A percentile compares a stretch with the other conserved stretches of the same genome.
phyloP scores from a whole-genome alignment of 371 early-diverging fungal species.

The Amoeboaphelidium occidentale region DNA sequence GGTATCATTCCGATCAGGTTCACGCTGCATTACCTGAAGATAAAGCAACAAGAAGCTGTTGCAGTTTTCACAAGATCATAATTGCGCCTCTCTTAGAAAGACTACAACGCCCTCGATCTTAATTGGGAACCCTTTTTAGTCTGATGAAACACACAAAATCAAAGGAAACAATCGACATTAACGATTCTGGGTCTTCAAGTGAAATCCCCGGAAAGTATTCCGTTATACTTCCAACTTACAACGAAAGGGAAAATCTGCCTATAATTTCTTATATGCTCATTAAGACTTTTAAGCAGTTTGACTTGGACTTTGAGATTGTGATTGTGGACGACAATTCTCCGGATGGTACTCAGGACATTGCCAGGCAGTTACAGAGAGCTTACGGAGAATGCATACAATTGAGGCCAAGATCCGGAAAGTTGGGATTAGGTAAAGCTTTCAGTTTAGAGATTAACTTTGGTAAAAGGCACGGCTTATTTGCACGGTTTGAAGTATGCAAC shows the following conservation, averaged over 20 bases:
- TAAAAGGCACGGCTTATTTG: constrained; percentile 74
- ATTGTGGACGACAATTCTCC: constrained; percentile 96
- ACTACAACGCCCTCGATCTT: too few species aligned
- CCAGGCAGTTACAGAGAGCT: constrained; percentile 50
- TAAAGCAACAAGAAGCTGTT: too few species aligned
- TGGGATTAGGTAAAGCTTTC: constrained; percentile 36
- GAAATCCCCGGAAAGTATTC: too few species aligned
- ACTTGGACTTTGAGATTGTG: constrained; percentile 81
- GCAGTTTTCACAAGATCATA: too few species aligned
- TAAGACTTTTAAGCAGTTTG: constrained; percentile 49
- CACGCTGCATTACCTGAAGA: too few species aligned
- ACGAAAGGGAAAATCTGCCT: constrained; percentile 91
- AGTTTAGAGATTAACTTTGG: background rate
- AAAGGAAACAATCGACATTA: too few species aligned
- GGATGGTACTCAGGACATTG: constrained; percentile 91
- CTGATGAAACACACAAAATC: too few species aligned
- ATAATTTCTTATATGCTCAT: constrained; percentile 76
- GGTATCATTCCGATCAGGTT: too few species aligned
- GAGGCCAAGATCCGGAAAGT: constrained; percentile 80
- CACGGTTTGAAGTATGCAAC: constrained; percentile 82
- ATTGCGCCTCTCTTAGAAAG: too few species aligned
- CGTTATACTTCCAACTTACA: constrained; percentile 93
- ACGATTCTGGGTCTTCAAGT: too few species aligned
- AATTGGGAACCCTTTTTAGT: too few species aligned
- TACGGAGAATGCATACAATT: constrained; percentile 68